Evolutionary conservation across 1,284 basidiomycete genomes (phyloP).

Genomic region (Neotropicomus parvogracilis): DNA sequence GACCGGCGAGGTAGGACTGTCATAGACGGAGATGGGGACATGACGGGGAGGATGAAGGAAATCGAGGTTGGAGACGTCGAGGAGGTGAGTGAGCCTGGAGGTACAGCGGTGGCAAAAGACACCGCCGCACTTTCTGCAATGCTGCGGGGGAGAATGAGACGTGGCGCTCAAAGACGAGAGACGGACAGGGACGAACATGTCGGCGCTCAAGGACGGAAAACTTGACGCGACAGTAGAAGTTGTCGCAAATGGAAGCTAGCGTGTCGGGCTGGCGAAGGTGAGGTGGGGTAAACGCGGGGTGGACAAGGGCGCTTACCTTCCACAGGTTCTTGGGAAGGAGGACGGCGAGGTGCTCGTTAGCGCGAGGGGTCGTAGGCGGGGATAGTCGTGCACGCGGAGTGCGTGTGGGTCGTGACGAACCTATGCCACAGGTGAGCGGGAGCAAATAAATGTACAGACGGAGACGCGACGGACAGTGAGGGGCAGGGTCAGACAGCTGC

Average conservation of each 20-base stretch:
- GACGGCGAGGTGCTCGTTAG: constrained; percentile 75
- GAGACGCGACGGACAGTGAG: constrained; percentile 16
- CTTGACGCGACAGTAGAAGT: constrained; percentile 57
- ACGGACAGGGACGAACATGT: constrained; percentile 48
- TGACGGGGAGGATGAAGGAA: constrained; percentile 67
- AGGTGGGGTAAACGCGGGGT: not conserved
- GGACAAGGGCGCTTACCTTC: constrained; percentile 51
- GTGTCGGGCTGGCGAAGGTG: constrained; percentile 51
- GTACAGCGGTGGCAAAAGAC: constrained; percentile 66
- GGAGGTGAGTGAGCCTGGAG: constrained; percentile 50
- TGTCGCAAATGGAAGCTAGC: constrained; percentile 61
- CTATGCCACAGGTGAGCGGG: constrained; percentile 11
- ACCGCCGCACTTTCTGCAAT: constrained; percentile 77
- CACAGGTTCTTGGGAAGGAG: constrained; percentile 63
- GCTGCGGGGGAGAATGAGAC: constrained; percentile 39
- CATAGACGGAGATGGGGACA: constrained; percentile 52
- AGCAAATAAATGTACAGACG: not conserved
- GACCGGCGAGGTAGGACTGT: constrained; percentile 54
- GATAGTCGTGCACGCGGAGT: constrained; percentile 16
- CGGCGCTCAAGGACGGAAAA: constrained; percentile 69
- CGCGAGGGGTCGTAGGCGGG: constrained; percentile 27
- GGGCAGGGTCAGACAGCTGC: constrained; percentile 14
- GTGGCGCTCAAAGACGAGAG: constrained; percentile 10
- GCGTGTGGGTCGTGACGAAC: constrained; percentile 22
- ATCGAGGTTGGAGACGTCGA: constrained; percentile 63